phyloP scores from a whole-genome alignment of 2,329 filamentous ascomycete species.

The Fusarium euwallaceae region DNA sequence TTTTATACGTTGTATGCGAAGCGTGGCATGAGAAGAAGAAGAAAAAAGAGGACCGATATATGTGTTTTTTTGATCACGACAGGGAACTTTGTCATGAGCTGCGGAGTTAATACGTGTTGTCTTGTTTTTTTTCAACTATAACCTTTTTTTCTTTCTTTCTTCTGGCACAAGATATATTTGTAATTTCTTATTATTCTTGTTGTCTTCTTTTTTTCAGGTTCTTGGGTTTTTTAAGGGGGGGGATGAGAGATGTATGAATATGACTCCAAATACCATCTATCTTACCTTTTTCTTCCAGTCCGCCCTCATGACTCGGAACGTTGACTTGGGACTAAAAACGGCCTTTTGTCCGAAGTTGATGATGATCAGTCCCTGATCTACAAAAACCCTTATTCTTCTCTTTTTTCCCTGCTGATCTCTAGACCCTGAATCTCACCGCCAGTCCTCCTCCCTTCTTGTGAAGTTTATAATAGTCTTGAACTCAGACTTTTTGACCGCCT shows the following conservation, averaged over 20 bases:
- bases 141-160: neutral
- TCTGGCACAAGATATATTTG: slow-evolving; percentile 22
- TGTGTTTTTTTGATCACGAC: neutral
- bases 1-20: slow-evolving; percentile 16
- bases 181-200: neutral
- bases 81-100: slow-evolving; percentile 31
- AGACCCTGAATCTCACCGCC: slow-evolving; percentile 3
- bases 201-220: neutral
- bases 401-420: neutral
- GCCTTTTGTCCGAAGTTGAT: neutral
- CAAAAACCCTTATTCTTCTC: neutral
- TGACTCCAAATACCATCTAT: slow-evolving; percentile 2
- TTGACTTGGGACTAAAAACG: neutral
- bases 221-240: slow-evolving; percentile 7
- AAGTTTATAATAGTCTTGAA: neutral
- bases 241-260: slow-evolving; percentile 5
- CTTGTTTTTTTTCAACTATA: slow-evolving; percentile 13
- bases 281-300: neutral
- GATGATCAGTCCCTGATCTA: neutral
- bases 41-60: neutral
- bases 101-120: slow-evolving; percentile 28
- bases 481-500: neutral
- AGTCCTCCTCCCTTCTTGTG: no score
- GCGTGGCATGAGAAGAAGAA: slow-evolving; percentile 16
- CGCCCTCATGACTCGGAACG: neutral